Evolutionary conservation across 2,329 filamentous ascomycete species (phyloP), one percentile per base, ranked within the genome.

Genomic region (Ophiostoma montium): DNA sequence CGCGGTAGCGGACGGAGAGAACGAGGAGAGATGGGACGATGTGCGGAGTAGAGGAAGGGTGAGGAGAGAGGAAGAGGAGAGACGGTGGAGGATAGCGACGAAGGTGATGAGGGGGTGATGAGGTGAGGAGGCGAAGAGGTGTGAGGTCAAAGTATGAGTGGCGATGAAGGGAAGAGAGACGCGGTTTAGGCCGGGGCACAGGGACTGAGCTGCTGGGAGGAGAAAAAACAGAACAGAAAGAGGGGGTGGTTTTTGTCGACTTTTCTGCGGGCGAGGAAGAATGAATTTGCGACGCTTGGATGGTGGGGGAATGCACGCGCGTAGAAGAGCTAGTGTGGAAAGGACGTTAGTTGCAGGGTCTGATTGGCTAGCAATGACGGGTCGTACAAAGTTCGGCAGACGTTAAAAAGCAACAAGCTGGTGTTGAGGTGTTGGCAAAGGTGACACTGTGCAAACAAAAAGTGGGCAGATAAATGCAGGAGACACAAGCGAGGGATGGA

Each of bases 51-150:
- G 42, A 23, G 16, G 45, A 39, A 16, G 5, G 38, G 48, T 16
- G 11, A 18, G 31, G n/a, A 35, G 54, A 53, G 49, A 55, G 54
- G 52, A 46, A 48, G 54, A 38, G 35, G 16, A 21, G 35, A 19
- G 38, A 15, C 16, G 23, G 23, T 8, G 55, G 52, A 50, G 48
- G 53, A 56, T 56, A n/a, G 23, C 8, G 54, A 57, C 46, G 52
- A 36, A 35, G 21, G 48, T 31, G 46, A 49, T 51, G 48, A 50
- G 47, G 53, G 53, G 52, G 43, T 27, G 32, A 23, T 11, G 30
- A 35, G 46, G 48, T 51, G 48, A 50, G 47, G 53, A 54, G 52
- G 43, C 23, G 32, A 23, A 35, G 19, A 35, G 48, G 39, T 30
- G 23, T 46, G 52, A 54, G 42, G 23, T 47, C 51, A 51, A 27